phyloP scores from a whole-genome alignment of 1,284 basidiomycete genomes.

The Thelephora terrestris region DNA sequence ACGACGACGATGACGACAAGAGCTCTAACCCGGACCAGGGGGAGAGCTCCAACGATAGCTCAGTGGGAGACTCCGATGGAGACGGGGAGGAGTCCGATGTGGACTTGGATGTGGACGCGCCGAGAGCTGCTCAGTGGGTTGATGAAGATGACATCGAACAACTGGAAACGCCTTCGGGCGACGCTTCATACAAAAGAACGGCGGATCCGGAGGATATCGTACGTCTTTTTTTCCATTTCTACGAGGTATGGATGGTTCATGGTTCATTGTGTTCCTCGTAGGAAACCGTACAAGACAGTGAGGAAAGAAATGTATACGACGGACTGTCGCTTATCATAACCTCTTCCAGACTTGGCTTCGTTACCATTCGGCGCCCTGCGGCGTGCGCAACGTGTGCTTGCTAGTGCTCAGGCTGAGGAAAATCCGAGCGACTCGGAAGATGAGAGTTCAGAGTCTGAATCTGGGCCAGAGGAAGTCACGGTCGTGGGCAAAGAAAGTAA shows the following conservation, averaged over 20 bases:
- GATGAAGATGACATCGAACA: slow-evolving; percentile 25
- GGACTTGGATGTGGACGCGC: slow-evolving; percentile 19
- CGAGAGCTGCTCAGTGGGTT: slow-evolving; percentile 23
- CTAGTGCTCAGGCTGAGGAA: slow-evolving; percentile 24
- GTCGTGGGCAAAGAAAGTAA: slow-evolving; percentile 24
- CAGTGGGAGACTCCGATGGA: slow-evolving; percentile 3
- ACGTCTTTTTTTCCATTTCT: slow-evolving; percentile 11
- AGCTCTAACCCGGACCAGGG: slow-evolving; percentile 8
- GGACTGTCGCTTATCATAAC: slow-evolving; percentile 7
- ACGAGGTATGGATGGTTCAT: neutral
- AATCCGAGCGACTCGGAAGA: slow-evolving; percentile 21
- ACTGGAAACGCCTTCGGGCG: slow-evolving; percentile 13
- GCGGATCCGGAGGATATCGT: slow-evolving; percentile 14
- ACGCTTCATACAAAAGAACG: slow-evolving; percentile 9
- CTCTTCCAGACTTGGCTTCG: slow-evolving; percentile 38
- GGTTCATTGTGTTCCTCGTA: slow-evolving; percentile 11
- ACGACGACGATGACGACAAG: neutral
- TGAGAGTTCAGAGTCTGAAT: slow-evolving; percentile 12
- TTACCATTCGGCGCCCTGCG: slow-evolving; percentile 58
- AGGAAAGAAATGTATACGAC: slow-evolving; percentile 9
- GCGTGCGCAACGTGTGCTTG: slow-evolving; percentile 50
- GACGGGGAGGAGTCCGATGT: slow-evolving; percentile 14
- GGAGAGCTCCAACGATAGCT: slow-evolving; percentile 5
- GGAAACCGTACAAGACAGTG: slow-evolving; percentile 28
- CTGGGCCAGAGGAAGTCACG: slow-evolving; percentile 12